Percentiles rank a stretch among this genome's conserved stretches.
Evolutionary conservation across 306 rosid genomes (phyloP).

Genomic region (Leucaena leucocephala): DNA sequence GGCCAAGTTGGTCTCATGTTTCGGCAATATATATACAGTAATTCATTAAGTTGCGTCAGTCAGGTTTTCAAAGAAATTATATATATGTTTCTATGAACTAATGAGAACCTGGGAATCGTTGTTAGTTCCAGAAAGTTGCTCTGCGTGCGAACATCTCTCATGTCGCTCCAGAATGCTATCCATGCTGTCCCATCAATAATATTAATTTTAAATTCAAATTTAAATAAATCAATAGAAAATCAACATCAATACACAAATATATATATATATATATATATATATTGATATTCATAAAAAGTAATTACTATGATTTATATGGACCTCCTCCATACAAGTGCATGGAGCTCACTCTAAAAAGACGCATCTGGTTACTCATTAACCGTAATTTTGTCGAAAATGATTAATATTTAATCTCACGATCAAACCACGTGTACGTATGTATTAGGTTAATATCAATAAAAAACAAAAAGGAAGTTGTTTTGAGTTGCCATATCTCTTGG

Average conservation of each 20-base stretch:
- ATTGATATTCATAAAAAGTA: neutral
- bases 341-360: neutral
- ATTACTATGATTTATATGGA: neutral
- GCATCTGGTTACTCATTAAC: neutral
- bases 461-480: neutral
- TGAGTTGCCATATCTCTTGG: neutral
- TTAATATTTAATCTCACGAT: neutral
- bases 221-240: neutral
- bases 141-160: conserved; percentile 54
- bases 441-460: too few species aligned
- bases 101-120: conserved; percentile 59
- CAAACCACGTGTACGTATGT: too few species aligned
- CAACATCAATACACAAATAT: neutral
- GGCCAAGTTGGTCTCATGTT: too few species aligned
- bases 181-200: conserved; percentile 56
- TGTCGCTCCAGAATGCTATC: conserved; percentile 71
- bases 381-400: neutral
- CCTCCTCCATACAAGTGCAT: neutral
- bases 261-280: too few species aligned
- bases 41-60: too few species aligned
- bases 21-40: too few species aligned
- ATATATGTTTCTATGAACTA: neutral
- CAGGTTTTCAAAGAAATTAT: neutral
- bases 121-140: conserved; percentile 38
- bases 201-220: neutral